A percentile compares a stretch with the other conserved stretches of the same genome.
Conservation (phyloP, 805 yeast species). For the Lachancea dasiensis region DNA sequence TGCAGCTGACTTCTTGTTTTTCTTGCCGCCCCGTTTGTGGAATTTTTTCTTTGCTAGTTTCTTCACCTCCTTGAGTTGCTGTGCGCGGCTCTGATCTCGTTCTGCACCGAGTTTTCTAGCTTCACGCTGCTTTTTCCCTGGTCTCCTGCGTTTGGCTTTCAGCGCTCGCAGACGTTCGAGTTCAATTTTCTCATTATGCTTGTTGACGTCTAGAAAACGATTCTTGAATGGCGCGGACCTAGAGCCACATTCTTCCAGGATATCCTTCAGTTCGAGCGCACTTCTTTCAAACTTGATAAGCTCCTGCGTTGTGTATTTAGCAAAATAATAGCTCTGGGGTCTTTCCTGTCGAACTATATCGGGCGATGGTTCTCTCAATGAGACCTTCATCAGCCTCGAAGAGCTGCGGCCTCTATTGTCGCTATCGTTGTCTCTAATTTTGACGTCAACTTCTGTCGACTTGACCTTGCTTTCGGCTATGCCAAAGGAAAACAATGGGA, state of each 20-base stretch:
- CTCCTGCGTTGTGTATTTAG: slow-evolving; percentile 14
- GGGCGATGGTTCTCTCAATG: slow-evolving; percentile 20
- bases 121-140: slow-evolving; percentile 30
- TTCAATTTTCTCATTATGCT: slow-evolving; percentile 19
- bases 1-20: slow-evolving; percentile 26
- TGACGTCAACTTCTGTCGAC: background rate
- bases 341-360: slow-evolving; percentile 19
- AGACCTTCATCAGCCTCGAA: slow-evolving; percentile 23
- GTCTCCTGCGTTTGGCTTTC: slow-evolving; percentile 21
- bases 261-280: too few species aligned
- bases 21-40: slow-evolving; percentile 34
- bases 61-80: slow-evolving; percentile 19
- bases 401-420: slow-evolving; percentile 11
- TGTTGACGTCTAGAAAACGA: slow-evolving; percentile 13
- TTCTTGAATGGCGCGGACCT: too few species aligned
- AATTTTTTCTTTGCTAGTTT: slow-evolving; percentile 30
- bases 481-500: slow-evolving; percentile 27
- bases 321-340: slow-evolving; percentile 23
- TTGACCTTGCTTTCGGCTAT: slow-evolving; percentile 1
- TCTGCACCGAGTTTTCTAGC: slow-evolving; percentile 24
- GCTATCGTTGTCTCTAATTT: background rate
- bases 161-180: slow-evolving; percentile 9
- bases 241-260: too few species aligned
- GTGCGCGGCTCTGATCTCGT: slow-evolving; percentile 22
- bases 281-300: slow-evolving; percentile 13